Evolutionary conservation across 2,329 filamentous ascomycete genomes (phyloP).

Genomic region (Sclerotinia glacialis): DNA sequence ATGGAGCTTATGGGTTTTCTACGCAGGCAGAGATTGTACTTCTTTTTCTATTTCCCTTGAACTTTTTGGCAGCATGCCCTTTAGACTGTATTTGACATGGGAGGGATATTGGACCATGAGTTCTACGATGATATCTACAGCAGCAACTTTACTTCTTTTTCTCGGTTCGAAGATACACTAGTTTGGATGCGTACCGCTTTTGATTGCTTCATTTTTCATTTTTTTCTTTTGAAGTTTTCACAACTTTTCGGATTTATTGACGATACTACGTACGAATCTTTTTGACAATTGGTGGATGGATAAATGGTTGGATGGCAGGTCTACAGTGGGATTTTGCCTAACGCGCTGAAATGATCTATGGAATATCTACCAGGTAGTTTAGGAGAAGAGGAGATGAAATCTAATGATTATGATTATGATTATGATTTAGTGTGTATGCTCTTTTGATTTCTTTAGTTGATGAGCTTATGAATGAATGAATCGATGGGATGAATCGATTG

Average conservation of each 20-base stretch:
- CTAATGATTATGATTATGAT: not conserved
- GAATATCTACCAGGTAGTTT: not conserved
- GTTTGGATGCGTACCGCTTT: conserved; percentile 1
- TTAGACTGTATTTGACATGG: conserved; percentile 17
- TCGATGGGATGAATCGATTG: too few relatives aligned
- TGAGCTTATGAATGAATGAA: too few relatives aligned
- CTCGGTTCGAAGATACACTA: not conserved
- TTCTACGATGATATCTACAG: conserved; percentile 7
- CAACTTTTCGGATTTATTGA: not conserved
- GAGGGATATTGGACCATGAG: conserved; percentile 7
- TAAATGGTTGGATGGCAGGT: too few relatives aligned
- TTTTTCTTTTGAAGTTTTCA: not conserved
- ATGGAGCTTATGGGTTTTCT: not conserved
- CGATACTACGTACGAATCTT: not conserved
- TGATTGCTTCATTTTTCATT: not conserved
- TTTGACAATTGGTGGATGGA: not conserved
- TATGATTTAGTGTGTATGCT: not conserved
- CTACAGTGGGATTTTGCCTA: not conserved
- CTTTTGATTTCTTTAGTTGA: not conserved
- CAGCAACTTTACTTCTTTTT: not conserved
- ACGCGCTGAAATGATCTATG: not conserved
- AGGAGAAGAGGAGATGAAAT: not conserved
- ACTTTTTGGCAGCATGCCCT: not conserved
- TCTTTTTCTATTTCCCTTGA: not conserved
- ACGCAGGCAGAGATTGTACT: not conserved